Evolutionary conservation across 805 yeast species (phyloP).

Genomic region (Saccharomyces cerevisiae): DNA sequence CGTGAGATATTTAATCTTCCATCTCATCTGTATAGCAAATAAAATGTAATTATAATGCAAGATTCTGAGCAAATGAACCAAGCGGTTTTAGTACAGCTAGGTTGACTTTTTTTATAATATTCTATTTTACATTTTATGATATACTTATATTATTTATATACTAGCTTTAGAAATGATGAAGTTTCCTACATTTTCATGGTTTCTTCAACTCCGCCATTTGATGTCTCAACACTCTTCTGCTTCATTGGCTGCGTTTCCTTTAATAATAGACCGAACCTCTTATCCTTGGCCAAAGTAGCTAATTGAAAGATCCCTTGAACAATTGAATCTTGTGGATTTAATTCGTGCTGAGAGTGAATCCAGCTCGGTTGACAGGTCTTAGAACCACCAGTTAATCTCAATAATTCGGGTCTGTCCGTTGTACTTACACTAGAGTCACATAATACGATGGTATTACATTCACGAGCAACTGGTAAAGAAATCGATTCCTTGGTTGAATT

Average conservation of each 20-base stretch:
- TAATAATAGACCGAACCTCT: constrained; percentile 58
- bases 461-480: constrained; percentile 62
- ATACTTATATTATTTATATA: not conserved
- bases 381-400: constrained; percentile 77
- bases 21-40: too few species aligned
- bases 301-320: constrained; percentile 44
- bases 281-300: constrained; percentile 53
- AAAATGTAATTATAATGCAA: not conserved
- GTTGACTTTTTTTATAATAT: not conserved
- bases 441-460: constrained; percentile 65
- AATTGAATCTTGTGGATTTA: constrained; percentile 39
- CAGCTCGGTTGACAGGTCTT: constrained; percentile 67
- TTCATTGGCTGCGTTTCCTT: constrained; percentile 57
- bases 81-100: not conserved
- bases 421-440: constrained; percentile 36
- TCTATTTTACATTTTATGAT: not conserved
- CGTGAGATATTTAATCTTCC: not conserved
- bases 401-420: constrained; percentile 43
- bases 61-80: not conserved
- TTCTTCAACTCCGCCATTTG: constrained; percentile 4
- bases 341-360: constrained; percentile 72
- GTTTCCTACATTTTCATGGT: constrained; percentile 10
- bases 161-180: not conserved
- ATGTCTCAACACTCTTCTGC: constrained; percentile 6
- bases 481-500: constrained; percentile 39